Evolutionary conservation across 441 rosid genomes (phyloP), one percentile per base, ranked within the genome.

Genomic region (Metrosideros polymorpha): DNA sequence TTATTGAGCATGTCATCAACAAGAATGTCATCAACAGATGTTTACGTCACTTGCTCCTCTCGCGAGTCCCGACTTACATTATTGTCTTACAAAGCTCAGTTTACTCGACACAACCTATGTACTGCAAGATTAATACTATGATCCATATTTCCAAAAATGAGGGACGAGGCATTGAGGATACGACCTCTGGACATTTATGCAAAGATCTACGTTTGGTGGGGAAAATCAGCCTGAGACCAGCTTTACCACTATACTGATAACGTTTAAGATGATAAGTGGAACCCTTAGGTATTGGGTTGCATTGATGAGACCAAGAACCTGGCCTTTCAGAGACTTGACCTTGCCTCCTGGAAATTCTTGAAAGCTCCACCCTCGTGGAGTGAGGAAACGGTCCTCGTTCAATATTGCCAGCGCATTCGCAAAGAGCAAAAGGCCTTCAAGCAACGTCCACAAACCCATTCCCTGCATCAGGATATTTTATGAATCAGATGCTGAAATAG

Each of bases 381-480:
- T 93, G 82, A 95, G 94, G 85, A 93, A 94, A 82, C 98, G 92
- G 85, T 96, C 98, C 86, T 97, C 98, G 77, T 96, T 97, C 88
- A 95, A 90, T 75, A 97, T 94, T 35, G 99, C 98, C n/a, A 96
- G 82, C 7, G 96, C 98, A 90, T 96, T 97, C 79, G 97, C 97
- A 83, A 97, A 91, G 13, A 97, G 94, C 71, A 95, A 89, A 50
- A 94, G 88, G 6, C 95, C 97, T 91, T 95, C 98, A 87, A 95
- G 87, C 2, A 94, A 85, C 43, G 94, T 91, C 99, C 98, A 93
- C 71, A 97, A 93, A 0, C 98, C 98, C 97, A 97, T 93, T 82
- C 84, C 79, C 93, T 91, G 92, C 91, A 87, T 71, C 47, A 71
- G 47, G 47, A 39, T 24, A 39, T 39, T 19, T 12, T 71, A 71